A percentile compares a stretch with the other conserved stretches of the same genome.
Evolutionary conservation across 2,329 filamentous ascomycete species (phyloP).

Genomic region (Cyclaneusma minus): DNA sequence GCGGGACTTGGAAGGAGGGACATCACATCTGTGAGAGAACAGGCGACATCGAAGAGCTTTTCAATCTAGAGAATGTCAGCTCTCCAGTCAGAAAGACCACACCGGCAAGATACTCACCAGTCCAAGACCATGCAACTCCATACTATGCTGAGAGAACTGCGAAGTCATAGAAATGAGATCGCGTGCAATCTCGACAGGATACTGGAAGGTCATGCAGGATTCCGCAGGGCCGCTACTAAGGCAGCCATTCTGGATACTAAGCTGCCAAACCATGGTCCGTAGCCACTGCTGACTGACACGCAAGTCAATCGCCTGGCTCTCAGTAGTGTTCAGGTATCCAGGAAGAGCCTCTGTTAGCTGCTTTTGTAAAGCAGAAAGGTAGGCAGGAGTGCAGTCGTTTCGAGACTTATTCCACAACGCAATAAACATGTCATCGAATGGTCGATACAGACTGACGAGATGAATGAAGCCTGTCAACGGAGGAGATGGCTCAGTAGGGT

Average conservation of each 20-base stretch:
- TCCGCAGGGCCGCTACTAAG: conserved; percentile 31
- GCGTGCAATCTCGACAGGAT: conserved; percentile 44
- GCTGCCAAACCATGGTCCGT: conserved; percentile 46
- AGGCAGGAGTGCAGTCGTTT: conserved; percentile 37
- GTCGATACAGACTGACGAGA: conserved; percentile 46
- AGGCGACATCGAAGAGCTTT: conserved; percentile 65
- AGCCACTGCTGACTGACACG: conserved; percentile 49
- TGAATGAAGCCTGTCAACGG: conserved; percentile 41
- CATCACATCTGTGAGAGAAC: conserved; percentile 58
- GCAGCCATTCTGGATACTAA: conserved; percentile 38
- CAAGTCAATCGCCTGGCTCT: conserved; percentile 38
- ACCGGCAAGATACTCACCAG: conserved; percentile 35
- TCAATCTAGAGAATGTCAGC: conserved; percentile 36
- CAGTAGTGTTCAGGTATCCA: conserved; percentile 31
- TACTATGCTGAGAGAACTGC: conserved; percentile 54
- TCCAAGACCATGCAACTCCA: conserved; percentile 61
- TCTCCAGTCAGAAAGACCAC: not conserved
- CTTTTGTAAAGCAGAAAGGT: conserved; percentile 43
- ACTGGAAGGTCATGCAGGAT: conserved; percentile 43
- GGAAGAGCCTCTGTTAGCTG: conserved; percentile 41
- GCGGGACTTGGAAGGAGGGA: conserved; percentile 44
- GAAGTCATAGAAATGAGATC: conserved; percentile 51
- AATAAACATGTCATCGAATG: conserved; percentile 50
- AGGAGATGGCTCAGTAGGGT: conserved; percentile 38
- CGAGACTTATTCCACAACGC: conserved; percentile 52